Conservation (phyloP, 2,329 filamentous ascomycete species). For the Botrytis porri region DNA sequence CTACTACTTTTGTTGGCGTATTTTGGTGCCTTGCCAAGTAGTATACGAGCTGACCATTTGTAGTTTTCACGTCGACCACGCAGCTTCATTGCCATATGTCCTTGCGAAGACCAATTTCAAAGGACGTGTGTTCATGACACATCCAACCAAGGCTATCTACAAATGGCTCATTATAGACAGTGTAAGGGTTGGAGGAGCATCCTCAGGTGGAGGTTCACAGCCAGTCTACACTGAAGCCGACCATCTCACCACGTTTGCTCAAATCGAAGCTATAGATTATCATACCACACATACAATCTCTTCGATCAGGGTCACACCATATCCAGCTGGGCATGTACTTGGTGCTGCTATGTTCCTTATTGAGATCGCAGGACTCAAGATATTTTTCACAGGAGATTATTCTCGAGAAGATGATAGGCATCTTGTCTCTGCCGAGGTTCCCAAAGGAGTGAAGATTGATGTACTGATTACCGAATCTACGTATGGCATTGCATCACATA, state of each 20-base stretch:
- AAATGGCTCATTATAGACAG: constrained; percentile 99
- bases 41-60: constrained; percentile 23
- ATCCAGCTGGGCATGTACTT: constrained; percentile 95
- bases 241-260: constrained; percentile 86
- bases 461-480: constrained; percentile 97
- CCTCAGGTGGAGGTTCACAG: constrained; percentile 55
- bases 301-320: constrained; percentile 93
- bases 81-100: constrained; percentile 96
- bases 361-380: constrained; percentile 93
- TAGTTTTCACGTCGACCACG: constrained; percentile 98
- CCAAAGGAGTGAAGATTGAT: constrained; percentile 85
- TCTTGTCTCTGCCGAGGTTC: constrained; percentile 89
- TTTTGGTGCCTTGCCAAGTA: not conserved
- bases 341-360: constrained; percentile 98
- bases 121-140: constrained; percentile 97
- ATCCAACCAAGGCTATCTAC: constrained; percentile 98
- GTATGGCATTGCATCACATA: constrained; percentile 91
- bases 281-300: constrained; percentile 97
- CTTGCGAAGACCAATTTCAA: constrained; percentile 97
- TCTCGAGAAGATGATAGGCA: constrained; percentile 93
- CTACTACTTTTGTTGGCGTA: constrained; percentile 18
- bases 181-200: constrained; percentile 78
- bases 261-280: constrained; percentile 97
- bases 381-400: constrained; percentile 97
- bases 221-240: constrained; percentile 93